Evolutionary conservation across 1,139 yeast species (phyloP).

Genomic region (Debaryomycetaceae sp.): DNA sequence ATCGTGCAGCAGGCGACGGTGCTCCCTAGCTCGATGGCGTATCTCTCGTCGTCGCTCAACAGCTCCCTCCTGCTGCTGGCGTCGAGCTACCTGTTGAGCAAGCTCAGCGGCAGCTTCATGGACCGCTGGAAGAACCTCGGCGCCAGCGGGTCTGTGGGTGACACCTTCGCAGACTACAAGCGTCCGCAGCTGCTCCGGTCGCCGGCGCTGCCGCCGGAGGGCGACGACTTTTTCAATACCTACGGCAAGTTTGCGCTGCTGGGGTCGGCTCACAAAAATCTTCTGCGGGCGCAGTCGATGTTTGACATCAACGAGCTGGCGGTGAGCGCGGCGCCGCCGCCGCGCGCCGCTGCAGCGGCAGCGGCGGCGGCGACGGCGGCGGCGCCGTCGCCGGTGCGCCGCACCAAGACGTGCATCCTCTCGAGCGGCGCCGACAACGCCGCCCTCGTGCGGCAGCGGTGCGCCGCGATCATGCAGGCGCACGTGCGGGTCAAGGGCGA

Average conservation of each 20-base stretch:
- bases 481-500: background rate
- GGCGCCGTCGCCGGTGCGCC: no score
- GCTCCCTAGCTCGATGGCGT: slow-evolving; percentile 36
- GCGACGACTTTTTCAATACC: slow-evolving; percentile 30
- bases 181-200: slow-evolving; percentile 32
- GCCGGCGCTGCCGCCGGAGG: slow-evolving; percentile 45
- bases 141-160: slow-evolving; percentile 1
- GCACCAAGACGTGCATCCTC: no score
- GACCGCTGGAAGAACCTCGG: slow-evolving; percentile 38
- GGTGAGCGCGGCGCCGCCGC: background rate
- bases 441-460: slow-evolving; percentile 14
- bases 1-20: slow-evolving; percentile 17
- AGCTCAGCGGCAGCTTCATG: slow-evolving; percentile 42
- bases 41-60: slow-evolving; percentile 39
- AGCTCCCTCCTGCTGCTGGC: slow-evolving; percentile 33
- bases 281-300: slow-evolving; percentile 38
- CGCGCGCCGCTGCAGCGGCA: slow-evolving; percentile 1
- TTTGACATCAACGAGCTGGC: slow-evolving; percentile 19
- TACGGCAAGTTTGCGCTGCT: slow-evolving; percentile 7
- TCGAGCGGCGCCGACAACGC: no score
- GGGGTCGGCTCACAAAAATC: slow-evolving; percentile 15
- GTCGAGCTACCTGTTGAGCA: slow-evolving; percentile 36
- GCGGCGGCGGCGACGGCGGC: background rate
- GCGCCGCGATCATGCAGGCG: slow-evolving; percentile 25
- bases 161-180: slow-evolving; percentile 13